Evolutionary conservation across 2,329 filamentous ascomycete species (phyloP).

Genomic region (Periglandula ipomoeae): DNA sequence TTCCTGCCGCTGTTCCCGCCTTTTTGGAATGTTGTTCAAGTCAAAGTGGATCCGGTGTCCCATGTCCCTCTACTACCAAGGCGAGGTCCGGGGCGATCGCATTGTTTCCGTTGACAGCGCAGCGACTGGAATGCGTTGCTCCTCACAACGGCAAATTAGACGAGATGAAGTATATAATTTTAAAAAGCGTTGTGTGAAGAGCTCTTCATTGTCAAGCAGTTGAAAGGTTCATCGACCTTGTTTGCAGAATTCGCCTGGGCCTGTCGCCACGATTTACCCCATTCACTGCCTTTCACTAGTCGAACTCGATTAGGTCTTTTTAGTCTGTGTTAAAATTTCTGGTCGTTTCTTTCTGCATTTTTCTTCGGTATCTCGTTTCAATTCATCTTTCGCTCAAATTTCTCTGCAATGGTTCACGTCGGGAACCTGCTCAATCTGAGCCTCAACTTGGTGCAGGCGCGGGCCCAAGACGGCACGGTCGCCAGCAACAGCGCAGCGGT

Average conservation of each 20-base stretch:
- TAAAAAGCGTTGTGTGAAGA: neutral
- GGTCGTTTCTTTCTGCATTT: neutral
- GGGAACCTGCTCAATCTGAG: conserved; percentile 8
- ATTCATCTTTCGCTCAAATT: too few relatives aligned
- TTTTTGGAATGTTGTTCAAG: neutral
- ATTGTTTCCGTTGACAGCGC: conserved; percentile 4
- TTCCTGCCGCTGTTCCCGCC: too few relatives aligned
- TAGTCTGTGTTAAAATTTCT: too few relatives aligned
- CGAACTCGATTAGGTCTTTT: too few relatives aligned
- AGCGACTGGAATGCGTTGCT: conserved; percentile 25
- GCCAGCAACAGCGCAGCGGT: neutral
- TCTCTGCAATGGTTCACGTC: conserved; percentile 16
- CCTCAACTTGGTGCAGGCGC: conserved; percentile 6
- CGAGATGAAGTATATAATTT: neutral
- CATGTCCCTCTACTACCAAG: too few relatives aligned
- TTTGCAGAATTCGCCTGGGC: too few relatives aligned
- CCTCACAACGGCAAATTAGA: conserved; percentile 14
- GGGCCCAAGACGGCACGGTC: neutral
- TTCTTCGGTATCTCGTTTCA: neutral
- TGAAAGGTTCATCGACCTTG: neutral
- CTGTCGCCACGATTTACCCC: too few relatives aligned
- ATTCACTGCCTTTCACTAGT: too few relatives aligned
- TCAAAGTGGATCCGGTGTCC: neutral
- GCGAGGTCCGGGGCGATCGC: too few relatives aligned
- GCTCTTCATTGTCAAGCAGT: too few relatives aligned